Evolutionary conservation across 495 filamentous ascomycete species (phyloP).

Genomic region (Mytilinidion resinicola): DNA sequence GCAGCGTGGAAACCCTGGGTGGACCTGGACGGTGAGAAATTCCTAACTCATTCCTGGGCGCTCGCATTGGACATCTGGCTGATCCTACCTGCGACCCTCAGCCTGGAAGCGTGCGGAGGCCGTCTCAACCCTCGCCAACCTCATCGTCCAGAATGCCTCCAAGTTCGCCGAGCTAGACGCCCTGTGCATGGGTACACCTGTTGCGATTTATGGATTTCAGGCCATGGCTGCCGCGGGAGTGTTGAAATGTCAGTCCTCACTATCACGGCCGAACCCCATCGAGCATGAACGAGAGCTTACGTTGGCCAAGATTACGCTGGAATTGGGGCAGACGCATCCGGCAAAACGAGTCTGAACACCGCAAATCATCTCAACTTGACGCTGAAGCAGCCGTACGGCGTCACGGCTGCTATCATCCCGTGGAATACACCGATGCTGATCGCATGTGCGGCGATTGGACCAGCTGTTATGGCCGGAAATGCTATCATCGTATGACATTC

Average conservation of each 20-base stretch:
- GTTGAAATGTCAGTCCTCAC: too few relatives aligned
- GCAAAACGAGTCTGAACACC: constrained; percentile 29
- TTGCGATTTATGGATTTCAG: constrained; percentile 9
- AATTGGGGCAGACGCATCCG: too few relatives aligned
- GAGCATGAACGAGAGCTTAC: too few relatives aligned
- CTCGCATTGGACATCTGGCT: too few relatives aligned
- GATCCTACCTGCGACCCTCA: too few relatives aligned
- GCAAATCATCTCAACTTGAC: constrained; percentile 29
- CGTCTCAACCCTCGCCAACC: constrained; percentile 47
- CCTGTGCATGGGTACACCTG: constrained; percentile 46
- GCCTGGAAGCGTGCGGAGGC: constrained; percentile 39
- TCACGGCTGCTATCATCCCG: constrained; percentile 34
- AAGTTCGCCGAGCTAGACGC: constrained; percentile 52
- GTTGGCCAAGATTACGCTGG: too few relatives aligned
- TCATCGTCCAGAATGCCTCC: constrained; percentile 41
- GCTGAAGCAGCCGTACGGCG: constrained; percentile 32
- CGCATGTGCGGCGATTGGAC: constrained; percentile 27
- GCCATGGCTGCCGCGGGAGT: too few relatives aligned
- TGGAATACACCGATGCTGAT: constrained; percentile 35
- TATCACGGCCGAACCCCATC: too few relatives aligned
- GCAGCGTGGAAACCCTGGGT: constrained; percentile 55
- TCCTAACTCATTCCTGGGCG: too few relatives aligned
- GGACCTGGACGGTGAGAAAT: too few relatives aligned
- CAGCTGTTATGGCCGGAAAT: constrained; percentile 32
- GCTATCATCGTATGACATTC: constrained; percentile 32